Base-by-base conservation (phyloP, 306 rosid species). In the Citrullus amarus region DNA sequence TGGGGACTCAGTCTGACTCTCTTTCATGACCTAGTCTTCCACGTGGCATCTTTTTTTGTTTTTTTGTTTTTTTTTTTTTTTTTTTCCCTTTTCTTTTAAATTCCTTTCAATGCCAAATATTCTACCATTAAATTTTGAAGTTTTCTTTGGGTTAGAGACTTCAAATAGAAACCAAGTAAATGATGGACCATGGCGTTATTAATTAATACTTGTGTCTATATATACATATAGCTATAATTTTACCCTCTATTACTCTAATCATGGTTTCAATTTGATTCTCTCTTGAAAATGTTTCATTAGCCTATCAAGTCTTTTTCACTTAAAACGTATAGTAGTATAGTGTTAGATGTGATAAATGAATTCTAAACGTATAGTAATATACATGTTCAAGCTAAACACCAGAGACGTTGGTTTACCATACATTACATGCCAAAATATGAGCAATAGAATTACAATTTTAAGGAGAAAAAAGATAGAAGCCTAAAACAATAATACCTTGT, bases 1-100 rank as follows among this genome's bases (percentile, higher is more conserved):
- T 50, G 59, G 77, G 43, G 59, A 48, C 77, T 48, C 22, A 8
- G 77, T 72, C 77, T 48, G 59, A 72, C 77, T 41, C 60, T 16
- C 14, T 72, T 6, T 18, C 36, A 48, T 30, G 59, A 72, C 77
- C 43, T 15, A 15, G 43, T 72, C 77, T 50, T 16, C 20, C 77
- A 72, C 77, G 77, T 72, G 77, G 15, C 59, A 6, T 48, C 15
- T 43, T 10, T 10, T n/a, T 10, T 4, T 18, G 2, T 32, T 32
- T 32, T 32, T 32, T 3, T 32, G 1, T 32, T 32, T 65, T 6
- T 30, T n/a, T 32, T 32, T 65, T 6, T 32, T 25, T 25, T 25
- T 25, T 25, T 1, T 25, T 25, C 0, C 0, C 28, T 2, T 66
- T 16, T 36, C 4, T 18, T 15, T 51, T 2, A 46, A 44, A 9